Evolutionary conservation across 2,329 filamentous ascomycete species (phyloP), one percentile per base, ranked within the genome.

Genomic region (Aspergillus phoenicis): DNA sequence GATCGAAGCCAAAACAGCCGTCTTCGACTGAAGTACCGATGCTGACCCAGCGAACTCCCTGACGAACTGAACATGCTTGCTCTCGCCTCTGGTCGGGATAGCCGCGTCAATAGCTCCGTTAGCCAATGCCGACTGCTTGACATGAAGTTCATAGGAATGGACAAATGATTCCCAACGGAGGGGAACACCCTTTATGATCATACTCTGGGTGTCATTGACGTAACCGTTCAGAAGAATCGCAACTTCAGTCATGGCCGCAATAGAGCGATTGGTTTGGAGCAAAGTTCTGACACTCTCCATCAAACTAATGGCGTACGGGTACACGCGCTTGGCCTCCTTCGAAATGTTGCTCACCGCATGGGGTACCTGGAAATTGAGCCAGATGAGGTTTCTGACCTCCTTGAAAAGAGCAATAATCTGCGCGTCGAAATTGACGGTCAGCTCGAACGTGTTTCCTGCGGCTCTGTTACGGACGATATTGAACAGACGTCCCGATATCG

Each of bases 251-350:
- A 99, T 94, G 58, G 90, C 87, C 17, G 87, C 83, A 62, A 99
- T 96, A 54, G 91, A 87, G 30, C 92, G 88, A 68, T 90, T 89
- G 0, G 93, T 97, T 77, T 98, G 94, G 2, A 92, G 86, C 65
- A 96, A 89, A 0, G 93, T 98, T 61, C 93, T 87, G n/a, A 98
- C 92, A 71, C 93, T 98, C 79, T 99, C 95, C 93, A 99, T 99
- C 67, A 99, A 80, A 72, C 93, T 98, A 66, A 99, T 93, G 24
- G 96, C 95, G 72, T 96, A 99, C 0, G 95, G 95, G 70, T 99
- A 99, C 4, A 99, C 95, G 57, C 95, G 87, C 78, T 97, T 97
- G n/a, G 95, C 96, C 75, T 99, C 95, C 77, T 98, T 99, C 1
- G 96, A 96, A 57, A 97, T 92, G 65, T 92, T 98, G 77, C 90